phyloP scores from a whole-genome alignment of 352 stramenopile species.

The Hyaloperonospora brassicae region DNA sequence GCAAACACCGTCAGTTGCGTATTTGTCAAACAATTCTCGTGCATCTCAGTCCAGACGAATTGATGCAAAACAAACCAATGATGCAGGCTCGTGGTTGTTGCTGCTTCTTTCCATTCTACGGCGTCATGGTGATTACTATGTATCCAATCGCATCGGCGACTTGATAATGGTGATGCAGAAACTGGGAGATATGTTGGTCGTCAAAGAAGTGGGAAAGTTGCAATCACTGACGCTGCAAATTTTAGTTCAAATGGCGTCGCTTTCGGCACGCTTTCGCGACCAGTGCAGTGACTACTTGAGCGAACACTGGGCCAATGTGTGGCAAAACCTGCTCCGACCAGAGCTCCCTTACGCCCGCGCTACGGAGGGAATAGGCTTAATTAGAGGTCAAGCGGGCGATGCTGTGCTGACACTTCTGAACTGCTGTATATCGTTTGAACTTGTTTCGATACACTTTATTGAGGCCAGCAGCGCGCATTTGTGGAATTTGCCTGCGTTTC shows the following conservation, averaged over 20 bases:
- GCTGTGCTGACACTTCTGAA: slow-evolving; percentile 43
- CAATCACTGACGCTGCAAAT: slow-evolving; percentile 42
- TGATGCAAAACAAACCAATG: slow-evolving; percentile 26
- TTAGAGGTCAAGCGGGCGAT: slow-evolving; percentile 37
- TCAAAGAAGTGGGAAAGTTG: slow-evolving; percentile 41
- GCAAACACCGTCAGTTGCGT: slow-evolving; percentile 20
- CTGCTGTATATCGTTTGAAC: slow-evolving; percentile 34
- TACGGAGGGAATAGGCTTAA: slow-evolving; percentile 38
- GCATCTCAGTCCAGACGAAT: slow-evolving; percentile 14
- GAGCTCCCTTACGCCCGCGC: slow-evolving; percentile 43
- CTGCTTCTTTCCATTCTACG: slow-evolving; percentile 37
- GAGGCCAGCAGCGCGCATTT: slow-evolving; percentile 25
- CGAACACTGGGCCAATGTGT: slow-evolving; percentile 43
- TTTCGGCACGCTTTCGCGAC: slow-evolving; percentile 28
- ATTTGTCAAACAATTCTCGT: slow-evolving; percentile 16
- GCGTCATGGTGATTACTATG: slow-evolving; percentile 47
- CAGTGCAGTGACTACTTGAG: slow-evolving; percentile 28
- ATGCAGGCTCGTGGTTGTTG: slow-evolving; percentile 37
- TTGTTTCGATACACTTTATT: slow-evolving; percentile 33
- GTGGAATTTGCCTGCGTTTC: slow-evolving; percentile 46
- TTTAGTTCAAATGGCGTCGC: slow-evolving; percentile 43
- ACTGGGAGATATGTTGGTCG: slow-evolving; percentile 33
- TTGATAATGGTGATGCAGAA: slow-evolving; percentile 48
- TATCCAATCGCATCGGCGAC: slow-evolving; percentile 46
- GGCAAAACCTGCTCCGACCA: slow-evolving; percentile 39